Evolutionary conservation across 2,329 filamentous ascomycete genomes (phyloP).

Genomic region (Salinomyces thailandicus): DNA sequence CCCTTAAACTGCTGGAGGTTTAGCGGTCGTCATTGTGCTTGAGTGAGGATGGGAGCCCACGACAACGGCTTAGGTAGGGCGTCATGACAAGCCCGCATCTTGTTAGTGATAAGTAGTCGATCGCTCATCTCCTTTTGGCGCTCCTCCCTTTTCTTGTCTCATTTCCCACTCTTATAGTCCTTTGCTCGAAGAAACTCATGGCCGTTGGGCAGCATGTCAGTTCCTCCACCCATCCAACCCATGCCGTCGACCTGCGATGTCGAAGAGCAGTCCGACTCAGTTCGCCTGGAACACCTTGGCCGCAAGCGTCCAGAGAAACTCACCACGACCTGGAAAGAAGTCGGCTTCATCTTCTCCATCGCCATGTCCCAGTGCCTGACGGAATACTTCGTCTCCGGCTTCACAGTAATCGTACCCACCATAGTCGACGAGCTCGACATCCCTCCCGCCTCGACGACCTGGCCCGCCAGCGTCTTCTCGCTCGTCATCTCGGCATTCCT

Average conservation of each 20-base stretch:
- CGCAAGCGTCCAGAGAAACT: constrained; percentile 51
- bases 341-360: constrained; percentile 50
- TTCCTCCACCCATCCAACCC: too few species aligned
- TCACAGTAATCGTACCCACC: constrained; percentile 57
- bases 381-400: constrained; percentile 71
- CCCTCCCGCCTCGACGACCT: constrained; percentile 50
- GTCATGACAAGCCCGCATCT: too few species aligned
- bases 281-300: constrained; percentile 50
- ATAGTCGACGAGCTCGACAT: constrained; percentile 54
- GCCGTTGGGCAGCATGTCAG: too few species aligned
- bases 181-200: too few species aligned
- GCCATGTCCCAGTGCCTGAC: constrained; percentile 22
- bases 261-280: constrained; percentile 10
- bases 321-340: constrained; percentile 43
- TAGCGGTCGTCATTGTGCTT: constrained; percentile 1
- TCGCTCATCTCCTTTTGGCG: too few species aligned
- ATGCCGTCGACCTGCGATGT: too few species aligned
- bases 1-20: not conserved
- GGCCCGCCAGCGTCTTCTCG: constrained; percentile 44
- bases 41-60: not conserved
- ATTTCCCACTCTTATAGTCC: not conserved
- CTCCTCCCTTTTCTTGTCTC: not conserved
- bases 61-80: not conserved
- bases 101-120: too few species aligned
- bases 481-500: constrained; percentile 40